Evolutionary conservation across 345 rosid genomes (phyloP), one percentile per base, ranked within the genome.

Genomic region (Eucalyptus tenuipes): DNA sequence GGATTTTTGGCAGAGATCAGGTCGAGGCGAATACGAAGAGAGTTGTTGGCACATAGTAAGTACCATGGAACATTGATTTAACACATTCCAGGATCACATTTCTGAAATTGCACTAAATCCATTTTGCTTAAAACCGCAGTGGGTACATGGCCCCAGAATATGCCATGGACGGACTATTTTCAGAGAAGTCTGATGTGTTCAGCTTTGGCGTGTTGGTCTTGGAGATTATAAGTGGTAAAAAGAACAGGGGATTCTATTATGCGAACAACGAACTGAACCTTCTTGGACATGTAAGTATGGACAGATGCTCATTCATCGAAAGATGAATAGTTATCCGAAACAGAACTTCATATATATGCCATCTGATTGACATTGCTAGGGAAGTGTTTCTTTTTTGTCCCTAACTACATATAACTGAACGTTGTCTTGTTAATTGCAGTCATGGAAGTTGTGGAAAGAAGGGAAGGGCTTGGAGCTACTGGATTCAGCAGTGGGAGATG

Each of bases 61-160:
- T 89, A 29, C 88, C 50, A 40, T 20, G 47, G 82, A 75, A 37
- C 47, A 40, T 75, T 37, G 82, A 37, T 75, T 75, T 22, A 20
- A 40, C 47, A 40, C 44, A 40, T 75, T 20, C 47, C 27, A 40
- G 16, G 82, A 75, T 40, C 47, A 11, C 7, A 20, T 75, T 40
- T 75, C 82, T 75, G 82, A 75, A 20, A 75, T 40, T 75, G 47
- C 27, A 20, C 47, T 75, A 20, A 75, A 40, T 75, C 47, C 47
- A 11, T 20, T 75, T 75, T 75, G 47, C 47, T 40, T 37, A 20
- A 75, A 75, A 40, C 47, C 5, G 91, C 89, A 96, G 97, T 49
- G 99, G 97, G 4, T 96, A 96, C 87, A 96, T 96, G 96, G 92
- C 97, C 37, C 99, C 97, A 1, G 99, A 96, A 89, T 97, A 97